Evolutionary conservation across 495 filamentous ascomycete genomes (phyloP).

Genomic region (Penicillium maclennaniae): DNA sequence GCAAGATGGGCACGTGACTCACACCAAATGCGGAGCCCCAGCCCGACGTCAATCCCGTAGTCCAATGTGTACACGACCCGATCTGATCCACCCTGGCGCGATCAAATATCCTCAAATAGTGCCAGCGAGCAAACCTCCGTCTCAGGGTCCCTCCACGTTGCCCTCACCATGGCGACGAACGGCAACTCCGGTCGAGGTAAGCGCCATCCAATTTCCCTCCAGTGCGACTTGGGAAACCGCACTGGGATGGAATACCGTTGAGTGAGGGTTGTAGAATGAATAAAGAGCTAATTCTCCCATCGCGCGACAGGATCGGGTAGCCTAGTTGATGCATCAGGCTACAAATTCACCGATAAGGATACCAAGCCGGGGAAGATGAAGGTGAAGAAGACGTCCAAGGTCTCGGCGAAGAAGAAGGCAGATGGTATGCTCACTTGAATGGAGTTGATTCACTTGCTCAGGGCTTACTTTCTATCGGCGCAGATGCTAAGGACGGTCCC

Average conservation of each 20-base stretch:
- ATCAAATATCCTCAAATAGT: background rate
- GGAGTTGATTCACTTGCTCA: background rate
- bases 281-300: slow-evolving; percentile 17
- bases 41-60: slow-evolving; percentile 23
- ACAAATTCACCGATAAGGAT: slow-evolving; percentile 59
- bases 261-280: background rate
- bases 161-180: slow-evolving; percentile 38
- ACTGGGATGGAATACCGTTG: slow-evolving; percentile 2
- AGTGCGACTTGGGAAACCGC: slow-evolving; percentile 5
- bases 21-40: slow-evolving; percentile 35
- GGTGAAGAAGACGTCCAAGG: slow-evolving; percentile 63
- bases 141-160: background rate
- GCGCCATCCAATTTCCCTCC: slow-evolving; percentile 2
- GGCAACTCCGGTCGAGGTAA: slow-evolving; percentile 37
- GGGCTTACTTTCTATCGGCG: background rate
- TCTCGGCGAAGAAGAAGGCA: slow-evolving; percentile 40
- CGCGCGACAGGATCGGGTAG: slow-evolving; percentile 31
- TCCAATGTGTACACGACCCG: slow-evolving; percentile 6
- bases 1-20: slow-evolving; percentile 28
- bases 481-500: slow-evolving; percentile 29
- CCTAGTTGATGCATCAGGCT: slow-evolving; percentile 46
- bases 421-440: slow-evolving; percentile 44
- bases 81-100: slow-evolving; percentile 3
- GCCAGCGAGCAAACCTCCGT: slow-evolving; percentile 6
- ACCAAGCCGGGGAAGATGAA: slow-evolving; percentile 60